Conservation (phyloP, 805 yeast species). For the Barnettozyma salicaria region DNA sequence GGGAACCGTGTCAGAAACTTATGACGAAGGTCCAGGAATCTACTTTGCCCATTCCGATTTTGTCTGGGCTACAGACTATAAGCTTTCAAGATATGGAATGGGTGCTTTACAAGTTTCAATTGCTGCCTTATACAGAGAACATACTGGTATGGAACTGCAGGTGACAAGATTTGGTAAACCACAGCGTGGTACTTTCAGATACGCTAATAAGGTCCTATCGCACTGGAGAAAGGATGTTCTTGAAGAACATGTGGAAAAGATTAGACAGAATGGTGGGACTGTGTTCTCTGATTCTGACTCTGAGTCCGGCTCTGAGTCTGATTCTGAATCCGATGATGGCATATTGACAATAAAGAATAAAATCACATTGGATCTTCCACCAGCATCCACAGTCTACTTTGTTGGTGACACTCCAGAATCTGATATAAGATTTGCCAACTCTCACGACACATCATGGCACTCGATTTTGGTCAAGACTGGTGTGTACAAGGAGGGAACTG, state of each 20-base stretch:
- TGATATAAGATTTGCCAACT: slow-evolving; percentile 81
- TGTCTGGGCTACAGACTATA: slow-evolving; percentile 88
- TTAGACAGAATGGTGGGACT: slow-evolving; percentile 33
- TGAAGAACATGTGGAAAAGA: slow-evolving; percentile 62
- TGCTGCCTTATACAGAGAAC: slow-evolving; percentile 78
- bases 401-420: slow-evolving; percentile 91
- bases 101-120: slow-evolving; percentile 89
- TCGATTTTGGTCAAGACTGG: slow-evolving; percentile 84
- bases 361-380: slow-evolving; percentile 55
- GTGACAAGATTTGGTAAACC: slow-evolving; percentile 89
- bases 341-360: slow-evolving; percentile 42
- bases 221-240: slow-evolving; percentile 75
- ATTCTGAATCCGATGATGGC: slow-evolving; percentile 31
- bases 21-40: slow-evolving; percentile 72
- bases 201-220: slow-evolving; percentile 70
- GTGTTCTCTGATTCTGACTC: slow-evolving; percentile 21
- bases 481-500: slow-evolving; percentile 75
- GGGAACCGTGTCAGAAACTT: slow-evolving; percentile 73
- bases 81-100: slow-evolving; percentile 83
- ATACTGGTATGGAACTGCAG: slow-evolving; percentile 73
- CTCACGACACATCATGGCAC: slow-evolving; percentile 80
- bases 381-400: slow-evolving; percentile 80
- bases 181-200: slow-evolving; percentile 78
- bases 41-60: slow-evolving; percentile 90
- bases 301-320: slow-evolving; percentile 25